Percentiles rank a stretch among this genome's conserved stretches.
Conservation (phyloP, 805 yeast genomes). For the Kazachstania africana region DNA sequence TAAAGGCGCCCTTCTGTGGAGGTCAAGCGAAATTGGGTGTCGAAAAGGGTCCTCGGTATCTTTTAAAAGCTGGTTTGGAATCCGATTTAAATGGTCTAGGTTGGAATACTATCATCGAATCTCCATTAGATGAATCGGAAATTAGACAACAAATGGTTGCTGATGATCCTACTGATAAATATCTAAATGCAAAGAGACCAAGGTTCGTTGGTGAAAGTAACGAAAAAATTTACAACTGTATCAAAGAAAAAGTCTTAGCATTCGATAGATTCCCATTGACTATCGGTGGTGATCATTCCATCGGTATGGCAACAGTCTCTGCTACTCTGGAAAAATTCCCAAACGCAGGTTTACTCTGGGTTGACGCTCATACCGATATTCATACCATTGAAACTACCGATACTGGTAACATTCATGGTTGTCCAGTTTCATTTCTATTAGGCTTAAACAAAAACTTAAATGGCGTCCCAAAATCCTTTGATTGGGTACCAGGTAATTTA, state of each 20-base stretch:
- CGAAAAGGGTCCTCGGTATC: conserved; percentile 81
- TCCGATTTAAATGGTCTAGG: conserved; percentile 54
- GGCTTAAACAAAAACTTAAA: conserved; percentile 54
- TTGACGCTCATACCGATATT: conserved; percentile 96
- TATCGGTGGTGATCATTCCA: conserved; percentile 93
- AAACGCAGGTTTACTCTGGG: conserved; percentile 86
- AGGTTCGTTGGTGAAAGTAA: conserved; percentile 66
- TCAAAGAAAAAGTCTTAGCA: conserved; percentile 37
- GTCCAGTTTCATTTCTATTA: conserved; percentile 85
- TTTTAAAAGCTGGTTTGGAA: conserved; percentile 61
- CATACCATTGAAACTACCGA: conserved; percentile 77
- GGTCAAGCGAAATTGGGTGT: conserved; percentile 94
- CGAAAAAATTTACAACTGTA: conserved; percentile 49
- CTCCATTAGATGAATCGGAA: conserved; percentile 42
- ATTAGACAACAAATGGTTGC: conserved; percentile 28
- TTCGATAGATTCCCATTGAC: conserved; percentile 59
- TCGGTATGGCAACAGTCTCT: conserved; percentile 85
- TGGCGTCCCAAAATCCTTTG: conserved; percentile 55
- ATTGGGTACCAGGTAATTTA: conserved; percentile 69
- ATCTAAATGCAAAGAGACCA: conserved; percentile 56
- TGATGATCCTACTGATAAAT: conserved; percentile 38
- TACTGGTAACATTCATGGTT: conserved; percentile 91
- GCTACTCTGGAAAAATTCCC: conserved; percentile 74
- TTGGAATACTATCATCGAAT: conserved; percentile 47
- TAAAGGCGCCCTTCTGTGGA: conserved; percentile 88